Percentiles rank a stretch among this genome's conserved stretches.
These are phyloP conservation scores for Aurantiochytrium sp. DNA, from an alignment of 108 stramenopile genomes.

Conservation along the genomic window DNA sequence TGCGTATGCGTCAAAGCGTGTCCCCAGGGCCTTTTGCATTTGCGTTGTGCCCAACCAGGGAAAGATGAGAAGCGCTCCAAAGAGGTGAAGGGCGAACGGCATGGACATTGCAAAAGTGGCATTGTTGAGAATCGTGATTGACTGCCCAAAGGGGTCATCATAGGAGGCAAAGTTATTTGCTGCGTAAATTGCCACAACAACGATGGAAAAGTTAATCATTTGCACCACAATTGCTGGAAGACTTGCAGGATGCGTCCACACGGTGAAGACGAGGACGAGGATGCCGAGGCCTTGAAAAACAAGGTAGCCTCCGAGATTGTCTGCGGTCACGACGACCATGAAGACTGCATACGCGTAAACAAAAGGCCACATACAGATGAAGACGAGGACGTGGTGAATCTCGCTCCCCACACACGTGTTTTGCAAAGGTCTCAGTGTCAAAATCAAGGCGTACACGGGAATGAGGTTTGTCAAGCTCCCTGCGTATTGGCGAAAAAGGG, in stretches of 20 bases:
- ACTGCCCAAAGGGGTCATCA: neutral
- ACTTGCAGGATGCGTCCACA: neutral
- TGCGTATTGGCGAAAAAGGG: neutral
- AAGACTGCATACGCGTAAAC: neutral
- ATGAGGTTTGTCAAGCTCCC: neutral
- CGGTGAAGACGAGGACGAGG: neutral
- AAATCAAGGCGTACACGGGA: neutral
- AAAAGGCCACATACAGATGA: neutral
- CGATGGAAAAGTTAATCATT: neutral
- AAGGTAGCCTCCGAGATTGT: neutral
- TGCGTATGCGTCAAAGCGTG: neutral
- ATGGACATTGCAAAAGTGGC: neutral
- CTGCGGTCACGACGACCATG: neutral
- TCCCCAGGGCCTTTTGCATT: neutral
- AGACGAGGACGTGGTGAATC: neutral
- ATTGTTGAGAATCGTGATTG: neutral
- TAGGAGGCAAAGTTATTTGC: neutral
- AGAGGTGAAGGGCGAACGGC: neutral
- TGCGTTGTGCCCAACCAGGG: neutral
- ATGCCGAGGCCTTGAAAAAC: neutral
- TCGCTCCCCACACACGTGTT: neutral
- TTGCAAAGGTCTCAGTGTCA: neutral
- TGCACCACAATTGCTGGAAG: neutral
- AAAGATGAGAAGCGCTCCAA: neutral
- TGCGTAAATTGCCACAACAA: neutral